Percentiles rank a stretch among this genome's conserved stretches.
phyloP scores from a whole-genome alignment of 306 rosid genomes.

The Dryas octopetala region DNA sequence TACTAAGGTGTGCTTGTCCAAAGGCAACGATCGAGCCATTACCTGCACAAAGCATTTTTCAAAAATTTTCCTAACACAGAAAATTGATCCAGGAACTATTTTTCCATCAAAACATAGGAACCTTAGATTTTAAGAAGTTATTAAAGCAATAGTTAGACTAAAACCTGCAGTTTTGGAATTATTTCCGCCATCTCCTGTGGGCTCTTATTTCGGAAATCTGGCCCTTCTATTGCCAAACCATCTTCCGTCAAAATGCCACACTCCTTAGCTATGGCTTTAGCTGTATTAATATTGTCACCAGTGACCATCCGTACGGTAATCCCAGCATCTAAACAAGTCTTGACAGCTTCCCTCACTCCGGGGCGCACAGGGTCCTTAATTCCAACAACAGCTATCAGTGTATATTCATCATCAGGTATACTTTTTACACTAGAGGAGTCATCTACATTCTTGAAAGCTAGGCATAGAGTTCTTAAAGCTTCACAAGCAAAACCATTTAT shows the following conservation, averaged over 20 bases:
- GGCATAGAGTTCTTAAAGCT: slow-evolving; percentile 79
- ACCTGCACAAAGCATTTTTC: slow-evolving; percentile 45
- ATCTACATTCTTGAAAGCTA: slow-evolving; percentile 61
- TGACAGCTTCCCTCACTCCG: slow-evolving; percentile 77
- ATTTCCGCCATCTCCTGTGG: slow-evolving; percentile 55
- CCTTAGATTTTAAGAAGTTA: not conserved
- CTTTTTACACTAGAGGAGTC: slow-evolving; percentile 24
- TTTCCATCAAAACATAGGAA: not conserved
- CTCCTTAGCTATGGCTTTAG: slow-evolving; percentile 92
- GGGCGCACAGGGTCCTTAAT: slow-evolving; percentile 93
- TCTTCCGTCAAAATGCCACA: slow-evolving; percentile 85
- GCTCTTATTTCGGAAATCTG: slow-evolving; percentile 63
- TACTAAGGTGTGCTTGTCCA: slow-evolving; percentile 87
- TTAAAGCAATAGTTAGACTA: not conserved
- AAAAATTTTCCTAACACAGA: not conserved
- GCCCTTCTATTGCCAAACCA: slow-evolving; percentile 89
- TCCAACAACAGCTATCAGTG: slow-evolving; percentile 68
- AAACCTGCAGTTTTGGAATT: slow-evolving; percentile 88
- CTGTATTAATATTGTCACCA: slow-evolving; percentile 92
- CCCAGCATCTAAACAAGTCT: slow-evolving; percentile 77
- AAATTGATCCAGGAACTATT: not conserved
- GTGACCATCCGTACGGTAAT: slow-evolving; percentile 81
- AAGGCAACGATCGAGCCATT: slow-evolving; percentile 91
- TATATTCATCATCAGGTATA: slow-evolving; percentile 60
- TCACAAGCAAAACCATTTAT: slow-evolving; percentile 66